Conservation (phyloP, 2,329 filamentous ascomycete genomes). For the Teratosphaeriaceae sp. region DNA sequence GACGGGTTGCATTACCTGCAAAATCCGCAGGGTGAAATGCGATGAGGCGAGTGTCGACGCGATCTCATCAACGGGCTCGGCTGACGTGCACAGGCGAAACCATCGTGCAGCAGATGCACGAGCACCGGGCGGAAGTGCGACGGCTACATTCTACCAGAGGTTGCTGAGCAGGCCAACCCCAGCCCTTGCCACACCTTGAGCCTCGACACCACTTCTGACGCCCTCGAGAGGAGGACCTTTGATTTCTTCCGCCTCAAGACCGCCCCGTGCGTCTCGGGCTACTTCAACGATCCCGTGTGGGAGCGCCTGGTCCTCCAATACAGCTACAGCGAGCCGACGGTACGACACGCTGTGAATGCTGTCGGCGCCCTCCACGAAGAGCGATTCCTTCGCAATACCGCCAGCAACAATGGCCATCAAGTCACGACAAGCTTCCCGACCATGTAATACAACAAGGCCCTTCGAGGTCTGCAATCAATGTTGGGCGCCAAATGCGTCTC, state of each 20-base stretch:
- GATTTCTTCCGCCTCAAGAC: conserved; percentile 25
- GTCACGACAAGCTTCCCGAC: conserved; percentile 21
- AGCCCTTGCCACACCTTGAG: not conserved
- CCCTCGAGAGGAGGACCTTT: conserved; percentile 23
- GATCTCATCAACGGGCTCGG: not conserved
- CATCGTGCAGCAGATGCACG: conserved; percentile 47
- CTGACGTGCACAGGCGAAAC: conserved; percentile 23
- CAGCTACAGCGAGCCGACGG: conserved; percentile 24
- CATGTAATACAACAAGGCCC: conserved; percentile 26
- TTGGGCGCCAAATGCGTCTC: conserved; percentile 16
- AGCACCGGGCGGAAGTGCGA: conserved; percentile 53
- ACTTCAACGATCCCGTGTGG: conserved; percentile 26
- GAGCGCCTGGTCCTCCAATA: conserved; percentile 25
- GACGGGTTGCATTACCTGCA: conserved; percentile 9
- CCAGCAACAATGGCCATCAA: conserved; percentile 10
- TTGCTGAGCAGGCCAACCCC: not conserved
- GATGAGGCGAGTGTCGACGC: conserved; percentile 1
- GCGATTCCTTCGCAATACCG: conserved; percentile 3
- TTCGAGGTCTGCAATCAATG: conserved; percentile 23
- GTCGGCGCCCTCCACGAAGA: conserved; percentile 27
- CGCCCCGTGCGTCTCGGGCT: conserved; percentile 22
- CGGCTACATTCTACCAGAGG: conserved; percentile 37
- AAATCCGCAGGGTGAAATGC: conserved; percentile 9
- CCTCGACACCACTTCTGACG: conserved; percentile 16
- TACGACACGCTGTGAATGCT: conserved; percentile 28